These are phyloP conservation scores for Plasmodium knowlesi DNA, from an alignment of 169 alveolate species.

Conservation along the genomic window DNA sequence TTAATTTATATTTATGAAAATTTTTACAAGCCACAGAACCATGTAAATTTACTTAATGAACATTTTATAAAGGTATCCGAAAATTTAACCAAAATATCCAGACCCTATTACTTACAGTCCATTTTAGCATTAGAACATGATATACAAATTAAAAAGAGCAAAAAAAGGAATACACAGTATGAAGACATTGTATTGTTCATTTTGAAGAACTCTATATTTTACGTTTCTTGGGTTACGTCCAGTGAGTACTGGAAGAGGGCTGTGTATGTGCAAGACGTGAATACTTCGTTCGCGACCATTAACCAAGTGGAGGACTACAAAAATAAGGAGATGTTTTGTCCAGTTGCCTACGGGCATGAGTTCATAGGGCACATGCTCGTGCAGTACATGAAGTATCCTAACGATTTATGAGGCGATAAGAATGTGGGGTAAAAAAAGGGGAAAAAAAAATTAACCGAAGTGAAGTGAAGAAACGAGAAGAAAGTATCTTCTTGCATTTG, in stretches of 20 bases:
- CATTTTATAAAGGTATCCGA: constrained; percentile 81
- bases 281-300: neutral
- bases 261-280: constrained; percentile 23
- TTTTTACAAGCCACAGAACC: constrained; percentile 76
- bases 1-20: constrained; percentile 64
- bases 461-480: neutral
- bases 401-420: neutral
- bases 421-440: neutral
- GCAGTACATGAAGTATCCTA: constrained; percentile 71
- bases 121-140: constrained; percentile 67
- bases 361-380: constrained; percentile 55
- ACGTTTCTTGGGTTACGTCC: constrained; percentile 72
- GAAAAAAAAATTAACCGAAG: neutral
- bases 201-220: constrained; percentile 67
- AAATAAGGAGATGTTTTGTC: constrained; percentile 54
- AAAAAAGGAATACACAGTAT: constrained; percentile 31
- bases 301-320: neutral
- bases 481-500: neutral
- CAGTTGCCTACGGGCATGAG: constrained; percentile 74
- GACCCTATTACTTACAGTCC: constrained; percentile 67
- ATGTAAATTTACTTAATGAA: constrained; percentile 68
- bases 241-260: constrained; percentile 76
- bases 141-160: constrained; percentile 58
- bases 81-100: constrained; percentile 71
- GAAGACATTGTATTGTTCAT: constrained; percentile 56